Conservation (phyloP, 202 grass and related monocot genomes). For the Saccharum hybrid region DNA sequence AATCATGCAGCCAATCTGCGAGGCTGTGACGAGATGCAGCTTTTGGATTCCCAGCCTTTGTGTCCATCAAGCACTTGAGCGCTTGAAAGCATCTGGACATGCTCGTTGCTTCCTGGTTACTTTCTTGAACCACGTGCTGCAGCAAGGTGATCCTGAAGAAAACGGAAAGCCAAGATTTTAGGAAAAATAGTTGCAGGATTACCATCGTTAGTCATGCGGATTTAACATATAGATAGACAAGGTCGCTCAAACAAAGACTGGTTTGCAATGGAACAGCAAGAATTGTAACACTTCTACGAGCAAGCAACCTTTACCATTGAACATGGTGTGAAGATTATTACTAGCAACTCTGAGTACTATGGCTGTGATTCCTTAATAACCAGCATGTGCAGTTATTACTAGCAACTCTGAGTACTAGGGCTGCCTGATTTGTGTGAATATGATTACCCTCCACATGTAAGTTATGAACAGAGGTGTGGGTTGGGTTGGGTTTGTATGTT, state of each 20-base stretch:
- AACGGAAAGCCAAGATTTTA: not conserved
- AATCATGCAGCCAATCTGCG: conserved; percentile 19
- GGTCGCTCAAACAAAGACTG: not conserved
- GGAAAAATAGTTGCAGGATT: not conserved
- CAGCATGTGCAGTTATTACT: not conserved
- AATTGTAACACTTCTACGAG: not conserved
- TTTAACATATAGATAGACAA: not conserved
- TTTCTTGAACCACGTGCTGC: conserved; percentile 81
- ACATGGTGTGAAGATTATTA: not conserved
- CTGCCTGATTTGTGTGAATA: not conserved
- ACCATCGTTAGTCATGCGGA: not conserved
- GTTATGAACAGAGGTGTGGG: not conserved
- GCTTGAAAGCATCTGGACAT: conserved; percentile 25
- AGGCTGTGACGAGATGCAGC: not conserved
- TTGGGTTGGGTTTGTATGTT: not conserved
- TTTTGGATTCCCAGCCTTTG: not conserved
- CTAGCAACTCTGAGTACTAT: not conserved
- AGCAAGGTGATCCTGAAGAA: conserved; percentile 90
- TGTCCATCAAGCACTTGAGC: conserved; percentile 6
- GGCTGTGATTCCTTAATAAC: not conserved
- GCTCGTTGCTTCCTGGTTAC: conserved; percentile 27
- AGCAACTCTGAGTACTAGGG: not conserved
- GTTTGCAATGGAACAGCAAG: not conserved
- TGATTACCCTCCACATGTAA: not conserved
- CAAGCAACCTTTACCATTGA: not conserved